Percentiles rank a stretch among this genome's conserved stretches.
phyloP scores from a whole-genome alignment of 305 asterid species.

The Fraxinus floribunda region DNA sequence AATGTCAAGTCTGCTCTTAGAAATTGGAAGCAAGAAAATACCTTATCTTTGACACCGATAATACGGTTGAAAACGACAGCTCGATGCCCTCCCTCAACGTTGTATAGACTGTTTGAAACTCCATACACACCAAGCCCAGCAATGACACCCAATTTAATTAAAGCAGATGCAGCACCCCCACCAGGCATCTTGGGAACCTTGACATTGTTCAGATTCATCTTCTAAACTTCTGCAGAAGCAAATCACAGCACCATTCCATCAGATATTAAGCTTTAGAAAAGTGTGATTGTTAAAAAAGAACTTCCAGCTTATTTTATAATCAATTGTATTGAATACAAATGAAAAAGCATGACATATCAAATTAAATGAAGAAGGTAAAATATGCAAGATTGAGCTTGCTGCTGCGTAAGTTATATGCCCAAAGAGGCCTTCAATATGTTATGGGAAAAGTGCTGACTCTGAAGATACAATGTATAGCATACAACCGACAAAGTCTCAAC shows the following conservation, averaged over 20 bases:
- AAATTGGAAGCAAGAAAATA: background rate
- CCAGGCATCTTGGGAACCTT: conserved; percentile 85
- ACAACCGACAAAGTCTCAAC: background rate
- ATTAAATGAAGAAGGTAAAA: background rate
- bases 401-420: background rate
- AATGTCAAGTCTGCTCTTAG: conserved; percentile 2
- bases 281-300: conserved; percentile 1
- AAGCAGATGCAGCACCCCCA: conserved; percentile 52
- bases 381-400: background rate
- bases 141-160: background rate
- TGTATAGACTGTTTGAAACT: conserved; percentile 73
- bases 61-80: conserved; percentile 53
- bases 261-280: background rate
- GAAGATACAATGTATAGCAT: background rate
- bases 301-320: background rate
- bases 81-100: conserved; percentile 97
- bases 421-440: background rate
- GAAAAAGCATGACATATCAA: background rate
- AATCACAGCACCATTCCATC: background rate
- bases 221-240: conserved; percentile 37
- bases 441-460: background rate
- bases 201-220: conserved; percentile 67
- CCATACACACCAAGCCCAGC: background rate
- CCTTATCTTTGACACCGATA: background rate
- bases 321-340: background rate